Conservation (phyloP, 306 rosid genomes). For the Cercis canadensis region DNA sequence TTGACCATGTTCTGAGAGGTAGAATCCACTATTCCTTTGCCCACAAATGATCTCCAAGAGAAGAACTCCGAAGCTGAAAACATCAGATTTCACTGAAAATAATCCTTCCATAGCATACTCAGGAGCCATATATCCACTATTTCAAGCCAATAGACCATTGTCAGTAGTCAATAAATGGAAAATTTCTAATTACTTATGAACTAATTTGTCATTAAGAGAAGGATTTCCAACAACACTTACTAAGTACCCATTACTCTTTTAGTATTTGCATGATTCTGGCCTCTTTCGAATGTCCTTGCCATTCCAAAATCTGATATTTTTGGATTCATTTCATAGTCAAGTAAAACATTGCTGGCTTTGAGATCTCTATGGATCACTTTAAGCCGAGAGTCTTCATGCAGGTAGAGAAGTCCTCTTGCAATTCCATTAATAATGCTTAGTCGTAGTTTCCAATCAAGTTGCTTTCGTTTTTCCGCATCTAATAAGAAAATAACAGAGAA, state of each 20-base stretch:
- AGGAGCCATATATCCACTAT: constrained; percentile 50
- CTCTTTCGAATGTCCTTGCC: constrained; percentile 46
- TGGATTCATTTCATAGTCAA: constrained; percentile 50
- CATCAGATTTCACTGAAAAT: constrained; percentile 30
- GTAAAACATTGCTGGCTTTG: constrained; percentile 52
- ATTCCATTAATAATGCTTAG: constrained; percentile 49
- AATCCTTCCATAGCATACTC: constrained; percentile 40
- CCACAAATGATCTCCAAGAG: constrained; percentile 32
- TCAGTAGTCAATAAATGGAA: not conserved
- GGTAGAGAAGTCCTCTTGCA: constrained; percentile 51
- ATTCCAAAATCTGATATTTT: constrained; percentile 63
- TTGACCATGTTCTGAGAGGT: constrained; percentile 11
- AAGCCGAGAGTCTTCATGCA: constrained; percentile 55
- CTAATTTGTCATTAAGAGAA: no score
- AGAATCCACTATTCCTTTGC: constrained; percentile 22
- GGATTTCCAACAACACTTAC: constrained; percentile 27
- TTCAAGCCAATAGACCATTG: not conserved
- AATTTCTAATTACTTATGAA: no score
- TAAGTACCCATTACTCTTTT: constrained; percentile 55
- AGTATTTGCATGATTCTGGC: constrained; percentile 41
- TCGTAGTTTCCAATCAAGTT: constrained; percentile 42
- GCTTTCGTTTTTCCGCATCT: constrained; percentile 40
- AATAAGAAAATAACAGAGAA: not conserved
- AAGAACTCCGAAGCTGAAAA: constrained; percentile 37
- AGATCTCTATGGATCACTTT: constrained; percentile 56